phyloP scores from a whole-genome alignment of 805 yeast species.

The Cyberlindnera galapagoensis region DNA sequence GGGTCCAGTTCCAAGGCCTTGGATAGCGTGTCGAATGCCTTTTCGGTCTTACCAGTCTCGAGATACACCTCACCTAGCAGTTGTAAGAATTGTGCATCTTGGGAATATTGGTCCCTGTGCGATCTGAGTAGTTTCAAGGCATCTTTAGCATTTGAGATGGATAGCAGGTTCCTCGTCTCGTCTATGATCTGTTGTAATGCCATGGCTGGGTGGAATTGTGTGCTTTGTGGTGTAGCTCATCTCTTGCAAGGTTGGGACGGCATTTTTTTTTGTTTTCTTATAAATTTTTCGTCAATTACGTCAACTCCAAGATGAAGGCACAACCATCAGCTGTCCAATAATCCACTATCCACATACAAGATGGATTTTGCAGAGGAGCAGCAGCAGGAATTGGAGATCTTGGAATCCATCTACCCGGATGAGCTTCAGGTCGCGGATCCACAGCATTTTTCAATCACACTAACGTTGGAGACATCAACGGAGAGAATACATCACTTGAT shows the following conservation, averaged over 20 bases:
- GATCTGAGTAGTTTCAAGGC: conserved; percentile 31
- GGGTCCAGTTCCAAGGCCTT: conserved; percentile 66
- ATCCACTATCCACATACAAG: too few species aligned
- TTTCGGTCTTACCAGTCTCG: conserved; percentile 74
- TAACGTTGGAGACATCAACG: conserved; percentile 64
- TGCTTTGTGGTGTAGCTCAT: not conserved
- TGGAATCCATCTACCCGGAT: conserved; percentile 90
- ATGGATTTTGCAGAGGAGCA: conserved; percentile 87
- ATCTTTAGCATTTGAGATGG: conserved; percentile 18
- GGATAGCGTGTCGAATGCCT: conserved; percentile 59
- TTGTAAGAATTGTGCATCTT: conserved; percentile 43
- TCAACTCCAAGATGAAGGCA: too few species aligned
- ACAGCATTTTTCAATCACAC: conserved; percentile 45
- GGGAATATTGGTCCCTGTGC: conserved; percentile 26
- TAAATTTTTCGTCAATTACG: conserved; percentile 2
- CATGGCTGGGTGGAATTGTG: not conserved
- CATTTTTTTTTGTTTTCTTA: conserved; percentile 3
- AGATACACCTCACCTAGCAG: conserved; percentile 69
- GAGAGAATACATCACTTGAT: conserved; percentile 49
- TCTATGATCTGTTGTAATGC: too few species aligned
- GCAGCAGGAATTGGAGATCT: conserved; percentile 80
- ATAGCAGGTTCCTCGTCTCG: conserved; percentile 11
- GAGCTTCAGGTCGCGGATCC: conserved; percentile 44
- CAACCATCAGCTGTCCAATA: too few species aligned
- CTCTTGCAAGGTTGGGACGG: not conserved